Conservation (phyloP, 106 monocot species). For the Dioscorea alata region DNA sequence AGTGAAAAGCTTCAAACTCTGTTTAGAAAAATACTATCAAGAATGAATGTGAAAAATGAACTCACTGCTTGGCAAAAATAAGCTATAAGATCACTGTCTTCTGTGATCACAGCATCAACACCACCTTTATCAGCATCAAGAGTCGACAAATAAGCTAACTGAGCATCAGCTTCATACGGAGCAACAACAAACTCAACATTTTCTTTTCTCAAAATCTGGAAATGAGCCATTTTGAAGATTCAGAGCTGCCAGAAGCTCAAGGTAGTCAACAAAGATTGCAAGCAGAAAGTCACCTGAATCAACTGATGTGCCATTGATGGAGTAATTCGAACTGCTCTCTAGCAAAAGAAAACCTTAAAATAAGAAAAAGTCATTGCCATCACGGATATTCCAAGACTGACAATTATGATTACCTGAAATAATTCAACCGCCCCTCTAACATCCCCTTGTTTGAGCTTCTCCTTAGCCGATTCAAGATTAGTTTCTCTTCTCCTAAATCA, state of each 20-base stretch:
- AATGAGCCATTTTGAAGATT: conserved; percentile 1
- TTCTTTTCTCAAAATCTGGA: conserved; percentile 61
- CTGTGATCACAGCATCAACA: conserved; percentile 82
- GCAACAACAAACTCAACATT: conserved; percentile 76
- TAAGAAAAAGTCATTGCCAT: not conserved
- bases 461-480: conserved; percentile 57
- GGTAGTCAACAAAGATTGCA: not conserved
- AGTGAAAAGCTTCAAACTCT: not conserved
- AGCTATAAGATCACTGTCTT: conserved; percentile 88
- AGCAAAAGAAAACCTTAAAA: not conserved
- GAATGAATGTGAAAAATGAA: not conserved
- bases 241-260: not conserved
- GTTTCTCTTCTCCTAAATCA: conserved; percentile 56
- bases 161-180: conserved; percentile 98
- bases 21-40: not conserved
- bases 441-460: conserved; percentile 59
- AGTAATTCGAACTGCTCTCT: conserved; percentile 77
- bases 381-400: not conserved
- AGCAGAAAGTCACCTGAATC: conserved; percentile 50
- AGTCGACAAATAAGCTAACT: conserved; percentile 70
- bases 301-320: conserved; percentile 79
- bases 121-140: conserved; percentile 63
- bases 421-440: conserved; percentile 46
- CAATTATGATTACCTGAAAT: conserved; percentile 46
- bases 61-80: conserved; percentile 69